Conservation (phyloP, 2,329 filamentous ascomycete species). For the Sphaerostilbella broomeana region DNA sequence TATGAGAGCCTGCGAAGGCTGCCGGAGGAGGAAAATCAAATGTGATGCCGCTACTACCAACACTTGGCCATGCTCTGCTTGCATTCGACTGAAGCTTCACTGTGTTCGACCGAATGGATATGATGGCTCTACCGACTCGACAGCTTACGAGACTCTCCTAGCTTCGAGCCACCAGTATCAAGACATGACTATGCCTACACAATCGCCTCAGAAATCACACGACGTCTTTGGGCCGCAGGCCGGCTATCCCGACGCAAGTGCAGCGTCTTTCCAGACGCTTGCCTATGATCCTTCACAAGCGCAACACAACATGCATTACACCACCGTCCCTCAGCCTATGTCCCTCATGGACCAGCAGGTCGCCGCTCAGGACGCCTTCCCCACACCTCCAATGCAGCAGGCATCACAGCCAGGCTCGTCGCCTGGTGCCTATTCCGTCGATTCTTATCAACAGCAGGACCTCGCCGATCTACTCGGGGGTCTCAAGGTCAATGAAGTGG, state of each 20-base stretch:
- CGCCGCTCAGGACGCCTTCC: constrained; percentile 43
- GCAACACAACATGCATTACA: constrained; percentile 47
- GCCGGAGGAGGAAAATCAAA: constrained; percentile 91
- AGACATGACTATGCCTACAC: constrained; percentile 46
- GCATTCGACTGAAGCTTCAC: constrained; percentile 82
- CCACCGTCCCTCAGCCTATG: constrained; percentile 42
- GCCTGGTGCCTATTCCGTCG: constrained; percentile 49
- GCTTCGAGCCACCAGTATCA: constrained; percentile 33
- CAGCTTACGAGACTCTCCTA: constrained; percentile 27
- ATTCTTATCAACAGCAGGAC: constrained; percentile 62
- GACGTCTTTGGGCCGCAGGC: constrained; percentile 44
- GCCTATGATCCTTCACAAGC: constrained; percentile 40
- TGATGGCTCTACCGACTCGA: constrained; percentile 40
- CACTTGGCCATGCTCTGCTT: constrained; percentile 94
- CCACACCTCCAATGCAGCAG: constrained; percentile 38
- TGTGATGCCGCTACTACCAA: constrained; percentile 97
- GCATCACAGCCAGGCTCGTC: constrained; percentile 30
- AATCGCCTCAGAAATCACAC: constrained; percentile 37
- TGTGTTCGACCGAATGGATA: constrained; percentile 83
- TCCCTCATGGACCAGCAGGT: constrained; percentile 48
- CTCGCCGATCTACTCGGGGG: constrained; percentile 77
- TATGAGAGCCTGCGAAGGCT: constrained; percentile 96
- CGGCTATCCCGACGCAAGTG: constrained; percentile 40
- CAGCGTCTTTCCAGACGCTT: constrained; percentile 40
- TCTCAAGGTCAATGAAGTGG: constrained; percentile 79